phyloP scores from a whole-genome alignment of 1,284 basidiomycete genomes.

The Exobasidium rhododendri region DNA sequence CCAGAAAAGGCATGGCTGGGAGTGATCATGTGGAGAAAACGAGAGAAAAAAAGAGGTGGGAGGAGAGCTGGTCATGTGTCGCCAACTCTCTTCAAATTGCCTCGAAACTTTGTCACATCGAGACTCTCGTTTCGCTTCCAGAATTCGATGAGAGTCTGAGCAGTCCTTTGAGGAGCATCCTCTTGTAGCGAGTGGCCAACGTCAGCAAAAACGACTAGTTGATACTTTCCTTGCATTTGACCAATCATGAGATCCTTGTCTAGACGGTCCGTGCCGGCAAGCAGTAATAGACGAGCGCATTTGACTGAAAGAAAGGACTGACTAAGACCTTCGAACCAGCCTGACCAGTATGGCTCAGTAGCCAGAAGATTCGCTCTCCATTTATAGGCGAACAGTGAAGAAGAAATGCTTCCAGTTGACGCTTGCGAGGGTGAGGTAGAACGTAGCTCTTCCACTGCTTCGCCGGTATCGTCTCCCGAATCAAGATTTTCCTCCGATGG shows the following conservation, averaged over 20 bases:
- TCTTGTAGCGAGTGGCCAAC: slow-evolving; percentile 94
- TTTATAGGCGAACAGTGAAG: neutral
- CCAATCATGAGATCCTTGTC: slow-evolving; percentile 94
- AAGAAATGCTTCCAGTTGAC: slow-evolving; percentile 51
- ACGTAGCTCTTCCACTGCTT: slow-evolving; percentile 5
- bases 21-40: too few relatives aligned
- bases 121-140: slow-evolving; percentile 77
- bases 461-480: slow-evolving; percentile 11
- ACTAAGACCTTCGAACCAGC: slow-evolving; percentile 86
- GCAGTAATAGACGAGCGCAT: slow-evolving; percentile 77
- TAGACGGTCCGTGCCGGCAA: slow-evolving; percentile 87
- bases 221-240: slow-evolving; percentile 95
- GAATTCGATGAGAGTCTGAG: slow-evolving; percentile 78
- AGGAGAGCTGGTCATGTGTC: too few relatives aligned
- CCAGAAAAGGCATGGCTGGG: too few relatives aligned
- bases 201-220: slow-evolving; percentile 77
- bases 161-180: slow-evolving; percentile 77
- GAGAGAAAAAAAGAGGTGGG: too few relatives aligned
- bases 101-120: slow-evolving; percentile 1
- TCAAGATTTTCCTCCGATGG: slow-evolving; percentile 3
- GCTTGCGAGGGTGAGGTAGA: neutral
- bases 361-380: slow-evolving; percentile 82
- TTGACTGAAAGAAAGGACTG: slow-evolving; percentile 70
- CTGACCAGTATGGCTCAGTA: slow-evolving; percentile 87
- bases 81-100: neutral